phyloP scores from a whole-genome alignment of 371 early-diverging fungal species.

The Mortierella sp. region DNA sequence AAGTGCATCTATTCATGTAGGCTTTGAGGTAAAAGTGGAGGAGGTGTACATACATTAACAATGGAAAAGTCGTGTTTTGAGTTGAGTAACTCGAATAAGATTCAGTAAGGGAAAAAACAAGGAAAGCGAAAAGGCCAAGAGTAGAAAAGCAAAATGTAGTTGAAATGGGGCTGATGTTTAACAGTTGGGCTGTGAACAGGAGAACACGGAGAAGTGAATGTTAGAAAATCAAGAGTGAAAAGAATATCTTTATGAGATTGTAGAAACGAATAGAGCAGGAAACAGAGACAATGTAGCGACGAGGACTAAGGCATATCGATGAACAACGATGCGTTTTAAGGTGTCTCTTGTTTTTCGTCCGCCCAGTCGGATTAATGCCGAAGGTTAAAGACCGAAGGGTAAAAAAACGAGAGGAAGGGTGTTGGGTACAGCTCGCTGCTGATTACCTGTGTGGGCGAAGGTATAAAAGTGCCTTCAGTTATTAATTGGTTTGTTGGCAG shows the following conservation, averaged over 20 bases:
- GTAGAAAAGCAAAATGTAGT: not conserved
- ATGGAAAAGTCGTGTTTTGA: not conserved
- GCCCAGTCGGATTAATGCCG: slow-evolving; percentile 9
- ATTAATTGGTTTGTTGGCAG: not conserved
- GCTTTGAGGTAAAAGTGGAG: not conserved
- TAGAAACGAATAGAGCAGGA: not conserved
- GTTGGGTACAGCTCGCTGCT: not conserved
- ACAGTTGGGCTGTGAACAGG: not conserved
- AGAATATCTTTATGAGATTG: not conserved
- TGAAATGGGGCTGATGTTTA: not conserved
- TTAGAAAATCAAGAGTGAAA: not conserved
- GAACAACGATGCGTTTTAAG: not conserved
- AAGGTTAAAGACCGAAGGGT: not conserved
- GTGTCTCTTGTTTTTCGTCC: not conserved
- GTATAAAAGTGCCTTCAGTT: not conserved
- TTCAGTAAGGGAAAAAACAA: not conserved
- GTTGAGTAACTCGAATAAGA: not conserved
- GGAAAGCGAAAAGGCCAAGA: not conserved
- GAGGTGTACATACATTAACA: not conserved
- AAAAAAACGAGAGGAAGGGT: not conserved
- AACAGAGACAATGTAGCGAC: not conserved
- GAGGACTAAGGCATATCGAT: not conserved
- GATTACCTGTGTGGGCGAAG: not conserved
- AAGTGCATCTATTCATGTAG: not conserved
- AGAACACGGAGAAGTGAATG: not conserved